Conservation (phyloP, 2,329 filamentous ascomycete genomes). For the Neofusicoccum sp. region DNA sequence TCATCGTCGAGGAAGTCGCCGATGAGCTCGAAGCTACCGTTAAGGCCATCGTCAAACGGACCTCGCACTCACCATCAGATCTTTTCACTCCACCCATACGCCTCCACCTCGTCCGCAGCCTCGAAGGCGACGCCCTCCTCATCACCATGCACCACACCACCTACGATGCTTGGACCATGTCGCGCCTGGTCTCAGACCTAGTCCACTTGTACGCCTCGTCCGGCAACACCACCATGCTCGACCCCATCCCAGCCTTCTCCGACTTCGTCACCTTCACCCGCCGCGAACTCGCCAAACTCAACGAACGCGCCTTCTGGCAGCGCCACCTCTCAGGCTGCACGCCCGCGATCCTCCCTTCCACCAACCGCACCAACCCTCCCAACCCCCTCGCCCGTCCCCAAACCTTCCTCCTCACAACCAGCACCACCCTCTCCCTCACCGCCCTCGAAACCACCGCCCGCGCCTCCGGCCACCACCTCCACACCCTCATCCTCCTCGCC, state of each 20-base stretch:
- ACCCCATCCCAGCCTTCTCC: conserved; percentile 14
- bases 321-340: conserved; percentile 2
- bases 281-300: conserved; percentile 12
- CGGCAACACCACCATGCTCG: neutral
- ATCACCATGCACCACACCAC: conserved; percentile 39
- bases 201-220: conserved; percentile 29
- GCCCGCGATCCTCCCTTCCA: neutral
- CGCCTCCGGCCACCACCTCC: conserved; percentile 28
- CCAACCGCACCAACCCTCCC: neutral
- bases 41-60: conserved; percentile 27
- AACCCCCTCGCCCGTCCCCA: neutral
- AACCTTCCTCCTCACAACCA: conserved; percentile 30
- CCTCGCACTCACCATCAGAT: conserved; percentile 32
- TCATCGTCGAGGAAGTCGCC: conserved; percentile 28
- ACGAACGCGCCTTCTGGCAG: conserved; percentile 15
- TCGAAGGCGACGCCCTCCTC: conserved; percentile 34
- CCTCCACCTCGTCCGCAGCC: conserved; percentile 32
- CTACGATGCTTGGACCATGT: conserved; percentile 43
- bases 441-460: conserved; percentile 28
- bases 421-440: conserved; percentile 30
- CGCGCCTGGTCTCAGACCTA: conserved; percentile 36
- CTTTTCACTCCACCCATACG: conserved; percentile 36
- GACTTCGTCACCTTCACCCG: conserved; percentile 29
- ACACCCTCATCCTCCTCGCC: conserved; percentile 34
- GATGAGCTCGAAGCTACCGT: conserved; percentile 24